phyloP scores from a whole-genome alignment of 1,284 basidiomycete genomes.

The Caloboletus firmus region DNA sequence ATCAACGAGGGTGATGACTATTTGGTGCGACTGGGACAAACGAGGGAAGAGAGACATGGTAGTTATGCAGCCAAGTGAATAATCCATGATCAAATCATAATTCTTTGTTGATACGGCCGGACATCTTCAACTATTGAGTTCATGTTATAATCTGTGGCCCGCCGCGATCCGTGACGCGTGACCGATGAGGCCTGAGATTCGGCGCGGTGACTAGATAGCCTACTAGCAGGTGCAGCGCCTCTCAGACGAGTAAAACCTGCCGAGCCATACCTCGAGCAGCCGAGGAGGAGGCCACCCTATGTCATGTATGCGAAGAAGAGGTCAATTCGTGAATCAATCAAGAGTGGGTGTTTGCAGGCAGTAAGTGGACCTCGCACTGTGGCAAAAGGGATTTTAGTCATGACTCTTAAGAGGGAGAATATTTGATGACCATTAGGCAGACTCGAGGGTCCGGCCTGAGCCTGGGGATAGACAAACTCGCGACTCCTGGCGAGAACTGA shows the following conservation, averaged over 20 bases:
- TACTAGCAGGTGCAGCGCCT: constrained; percentile 9
- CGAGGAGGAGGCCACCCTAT: constrained; percentile 5
- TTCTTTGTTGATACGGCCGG: constrained; percentile 13
- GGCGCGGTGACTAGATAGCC: constrained; percentile 23
- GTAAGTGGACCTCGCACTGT: constrained; percentile 14
- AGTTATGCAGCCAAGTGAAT: constrained; percentile 19
- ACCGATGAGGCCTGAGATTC: constrained; percentile 22
- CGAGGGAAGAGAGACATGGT: constrained; percentile 15
- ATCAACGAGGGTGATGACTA: constrained; percentile 17
- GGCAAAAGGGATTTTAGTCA: constrained; percentile 13
- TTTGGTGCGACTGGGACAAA: constrained; percentile 11
- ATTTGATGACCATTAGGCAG: background rate
- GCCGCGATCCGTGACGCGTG: constrained; percentile 18
- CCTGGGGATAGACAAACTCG: background rate
- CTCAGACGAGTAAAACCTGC: background rate
- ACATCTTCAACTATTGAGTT: constrained; percentile 15
- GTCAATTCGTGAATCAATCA: constrained; percentile 16
- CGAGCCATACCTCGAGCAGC: constrained; percentile 13
- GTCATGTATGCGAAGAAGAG: constrained; percentile 20
- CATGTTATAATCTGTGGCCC: constrained; percentile 12
- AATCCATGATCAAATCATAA: constrained; percentile 20
- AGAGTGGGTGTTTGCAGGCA: constrained; percentile 7
- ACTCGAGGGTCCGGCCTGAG: background rate
- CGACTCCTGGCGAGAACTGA: background rate
- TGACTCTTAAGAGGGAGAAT: background rate